Conservation (phyloP, 2,329 filamentous ascomycete genomes). For the Monilinia laxa region DNA sequence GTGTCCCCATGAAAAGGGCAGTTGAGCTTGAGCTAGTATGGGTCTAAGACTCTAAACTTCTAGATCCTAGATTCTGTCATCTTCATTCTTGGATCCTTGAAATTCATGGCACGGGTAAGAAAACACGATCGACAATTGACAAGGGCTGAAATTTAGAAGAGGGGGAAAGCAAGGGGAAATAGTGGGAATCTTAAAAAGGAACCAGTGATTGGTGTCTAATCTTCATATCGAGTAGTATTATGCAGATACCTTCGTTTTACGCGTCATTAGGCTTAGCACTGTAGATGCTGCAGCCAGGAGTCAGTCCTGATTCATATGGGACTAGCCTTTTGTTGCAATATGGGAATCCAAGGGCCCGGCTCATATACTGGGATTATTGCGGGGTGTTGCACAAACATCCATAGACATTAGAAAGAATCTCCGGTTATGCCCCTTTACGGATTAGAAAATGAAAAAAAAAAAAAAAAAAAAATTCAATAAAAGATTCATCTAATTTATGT, state of each 20-base stretch:
- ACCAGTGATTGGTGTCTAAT: not conserved
- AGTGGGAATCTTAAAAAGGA: not conserved
- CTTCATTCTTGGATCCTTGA: not conserved
- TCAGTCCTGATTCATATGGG: not conserved
- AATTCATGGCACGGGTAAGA: not conserved
- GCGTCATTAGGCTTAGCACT: conserved; percentile 22
- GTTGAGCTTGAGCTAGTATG: not conserved
- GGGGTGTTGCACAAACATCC: conserved; percentile 21
- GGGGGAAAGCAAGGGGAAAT: conserved; percentile 14
- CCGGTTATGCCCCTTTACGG: not conserved
- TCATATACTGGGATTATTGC: conserved; percentile 26
- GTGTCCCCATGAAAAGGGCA: too few relatives aligned
- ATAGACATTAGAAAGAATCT: not conserved
- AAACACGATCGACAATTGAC: conserved; percentile 21
- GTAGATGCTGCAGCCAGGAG: not conserved
- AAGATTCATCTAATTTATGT: not conserved
- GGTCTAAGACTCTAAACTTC: conserved; percentile 1
- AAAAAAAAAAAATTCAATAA: not conserved
- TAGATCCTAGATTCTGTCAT: conserved; percentile 19
- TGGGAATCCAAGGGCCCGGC: conserved; percentile 23
- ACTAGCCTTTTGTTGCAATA: conserved; percentile 8
- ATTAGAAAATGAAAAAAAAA: not conserved
- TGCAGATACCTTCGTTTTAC: conserved; percentile 13
- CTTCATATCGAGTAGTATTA: conserved; percentile 3
- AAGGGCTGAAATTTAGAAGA: conserved; percentile 18